Conservation (phyloP, 352 stramenopile species). For the Paralagenidium karlingii region DNA sequence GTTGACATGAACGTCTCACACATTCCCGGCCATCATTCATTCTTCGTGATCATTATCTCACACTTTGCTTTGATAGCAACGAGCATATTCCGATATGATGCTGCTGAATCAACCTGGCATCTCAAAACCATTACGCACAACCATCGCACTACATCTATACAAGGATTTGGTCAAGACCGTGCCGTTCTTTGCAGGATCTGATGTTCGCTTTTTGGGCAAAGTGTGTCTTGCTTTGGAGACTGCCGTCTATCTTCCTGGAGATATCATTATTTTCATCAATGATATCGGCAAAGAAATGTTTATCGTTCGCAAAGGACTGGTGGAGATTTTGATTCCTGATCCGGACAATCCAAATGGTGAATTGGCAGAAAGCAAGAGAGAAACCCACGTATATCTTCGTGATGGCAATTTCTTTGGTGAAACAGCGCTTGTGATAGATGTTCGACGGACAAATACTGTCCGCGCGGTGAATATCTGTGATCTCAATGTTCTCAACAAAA, state of each 20-base stretch:
- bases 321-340: constrained; percentile 50
- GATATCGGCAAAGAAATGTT: constrained; percentile 82
- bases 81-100: constrained; percentile 79
- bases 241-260: constrained; percentile 57
- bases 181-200: constrained; percentile 64
- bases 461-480: constrained; percentile 69
- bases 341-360: constrained; percentile 7
- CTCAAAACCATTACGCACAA: constrained; percentile 61
- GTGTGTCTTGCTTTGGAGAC: constrained; percentile 67
- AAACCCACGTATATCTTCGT: constrained; percentile 57
- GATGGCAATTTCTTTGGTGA: constrained; percentile 73
- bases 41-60: neutral
- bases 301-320: constrained; percentile 74
- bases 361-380: constrained; percentile 13
- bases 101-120: constrained; percentile 64
- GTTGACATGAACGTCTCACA: neutral
- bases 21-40: neutral
- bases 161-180: constrained; percentile 70
- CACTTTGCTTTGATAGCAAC: constrained; percentile 25
- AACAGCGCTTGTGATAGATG: constrained; percentile 66
- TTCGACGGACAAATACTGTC: constrained; percentile 65
- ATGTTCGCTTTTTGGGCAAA: constrained; percentile 62
- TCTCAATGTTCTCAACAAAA: constrained; percentile 65
- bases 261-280: constrained; percentile 73
- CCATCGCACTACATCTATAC: constrained; percentile 67